phyloP scores from a whole-genome alignment of 2,329 filamentous ascomycete genomes.

The Penicillium sp. region DNA sequence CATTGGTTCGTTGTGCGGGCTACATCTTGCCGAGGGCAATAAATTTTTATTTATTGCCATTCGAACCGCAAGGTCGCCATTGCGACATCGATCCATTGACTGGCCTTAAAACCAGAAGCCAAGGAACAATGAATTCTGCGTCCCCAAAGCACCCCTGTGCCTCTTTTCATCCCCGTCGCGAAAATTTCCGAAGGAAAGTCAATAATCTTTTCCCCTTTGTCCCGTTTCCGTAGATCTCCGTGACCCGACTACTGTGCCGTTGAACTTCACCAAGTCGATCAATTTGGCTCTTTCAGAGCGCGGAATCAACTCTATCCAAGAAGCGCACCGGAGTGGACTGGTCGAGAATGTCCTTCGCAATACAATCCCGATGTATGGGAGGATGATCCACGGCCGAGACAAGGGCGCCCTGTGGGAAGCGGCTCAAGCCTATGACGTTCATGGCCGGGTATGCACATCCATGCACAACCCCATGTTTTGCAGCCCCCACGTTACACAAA shows the following conservation, averaged over 20 bases:
- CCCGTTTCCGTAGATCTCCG: constrained; percentile 69
- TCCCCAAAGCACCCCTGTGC: background rate
- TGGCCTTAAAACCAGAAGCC: background rate
- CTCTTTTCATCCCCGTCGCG: constrained; percentile 4
- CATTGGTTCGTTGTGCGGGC: background rate
- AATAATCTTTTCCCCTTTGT: constrained; percentile 4
- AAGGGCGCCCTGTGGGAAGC: constrained; percentile 70
- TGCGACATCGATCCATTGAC: background rate
- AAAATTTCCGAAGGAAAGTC: constrained; percentile 14
- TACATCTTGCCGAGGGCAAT: background rate
- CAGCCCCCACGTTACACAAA: constrained; percentile 5
- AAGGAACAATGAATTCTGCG: background rate
- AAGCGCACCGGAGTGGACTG: constrained; percentile 66
- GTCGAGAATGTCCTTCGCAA: constrained; percentile 71
- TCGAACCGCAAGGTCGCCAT: background rate
- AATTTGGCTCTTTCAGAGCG: constrained; percentile 93
- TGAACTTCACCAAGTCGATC: constrained; percentile 99
- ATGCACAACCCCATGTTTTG: constrained; percentile 4
- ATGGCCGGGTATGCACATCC: constrained; percentile 66
- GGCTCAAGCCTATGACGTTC: constrained; percentile 85
- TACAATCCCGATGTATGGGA: constrained; percentile 90
- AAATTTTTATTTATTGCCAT: constrained; percentile 4
- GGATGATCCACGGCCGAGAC: constrained; percentile 85
- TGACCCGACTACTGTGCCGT: constrained; percentile 74
- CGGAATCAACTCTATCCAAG: constrained; percentile 82